Conservation (phyloP, 306 rosid species). For the Prunus salicina region DNA sequence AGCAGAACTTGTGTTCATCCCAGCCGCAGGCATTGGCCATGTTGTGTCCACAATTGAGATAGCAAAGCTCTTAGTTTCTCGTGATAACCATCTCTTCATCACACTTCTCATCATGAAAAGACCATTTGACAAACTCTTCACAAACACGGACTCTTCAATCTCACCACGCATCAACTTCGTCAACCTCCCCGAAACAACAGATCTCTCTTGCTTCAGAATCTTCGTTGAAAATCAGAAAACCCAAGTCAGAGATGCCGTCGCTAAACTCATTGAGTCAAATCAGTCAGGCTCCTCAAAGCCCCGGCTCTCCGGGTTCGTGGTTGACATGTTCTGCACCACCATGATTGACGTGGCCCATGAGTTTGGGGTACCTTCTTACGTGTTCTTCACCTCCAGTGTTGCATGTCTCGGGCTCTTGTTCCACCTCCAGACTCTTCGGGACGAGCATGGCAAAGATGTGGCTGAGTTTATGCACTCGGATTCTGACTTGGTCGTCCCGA, state of each 20-base stretch:
- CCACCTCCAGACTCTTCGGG: slow-evolving; percentile 35
- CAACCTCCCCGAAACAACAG: not conserved
- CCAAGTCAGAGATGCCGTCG: slow-evolving; percentile 6
- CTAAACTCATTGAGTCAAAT: not conserved
- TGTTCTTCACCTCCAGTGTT: slow-evolving; percentile 41
- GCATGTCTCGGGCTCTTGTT: slow-evolving; percentile 25
- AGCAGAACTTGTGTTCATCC: slow-evolving; percentile 46
- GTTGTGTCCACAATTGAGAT: not conserved
- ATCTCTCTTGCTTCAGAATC: not conserved
- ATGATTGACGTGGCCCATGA: slow-evolving; percentile 55
- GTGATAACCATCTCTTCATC: slow-evolving; percentile 5
- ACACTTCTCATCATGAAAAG: slow-evolving; percentile 14
- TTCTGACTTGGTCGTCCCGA: slow-evolving; percentile 16
- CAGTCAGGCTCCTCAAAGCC: not conserved
- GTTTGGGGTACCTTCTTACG: slow-evolving; percentile 38
- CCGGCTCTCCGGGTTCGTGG: not conserved
- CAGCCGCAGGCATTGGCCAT: slow-evolving; percentile 40
- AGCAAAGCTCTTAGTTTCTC: slow-evolving; percentile 20
- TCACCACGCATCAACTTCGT: not conserved
- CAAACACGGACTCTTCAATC: not conserved
- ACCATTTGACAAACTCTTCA: not conserved
- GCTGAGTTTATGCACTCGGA: not conserved
- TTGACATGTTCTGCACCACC: slow-evolving; percentile 57
- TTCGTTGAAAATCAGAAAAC: not conserved
- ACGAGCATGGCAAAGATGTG: not conserved